Evolutionary conservation across 495 filamentous ascomycete genomes (phyloP), one percentile per base, ranked within the genome.

Genomic region (Penicillium dipodomyicola): DNA sequence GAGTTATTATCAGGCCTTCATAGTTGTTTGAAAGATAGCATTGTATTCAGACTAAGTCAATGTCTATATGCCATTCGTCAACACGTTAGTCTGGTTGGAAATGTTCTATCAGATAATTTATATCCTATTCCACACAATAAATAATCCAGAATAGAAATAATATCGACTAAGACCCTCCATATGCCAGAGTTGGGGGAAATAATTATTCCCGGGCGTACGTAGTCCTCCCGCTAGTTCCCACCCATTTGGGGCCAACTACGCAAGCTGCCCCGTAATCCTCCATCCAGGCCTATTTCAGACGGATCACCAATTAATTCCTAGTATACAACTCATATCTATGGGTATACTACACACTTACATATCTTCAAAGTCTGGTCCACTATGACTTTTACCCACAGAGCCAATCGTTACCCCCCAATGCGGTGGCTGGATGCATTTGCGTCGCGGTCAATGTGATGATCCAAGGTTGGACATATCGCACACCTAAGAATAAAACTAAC

Each of bases 211-310:
- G 15, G 35, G 51, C 11, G 23, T 63, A 60, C 60, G 60, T 65
- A 63, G 50, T 19, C 48, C 53, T 43, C 56, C 59, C 53, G 57
- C 52, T 62, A 55, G 57, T 50, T 57, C 52, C 51, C 48, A 57
- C 1, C 30, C 17, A 50, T 55, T 25, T 35, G 35, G 48, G 50
- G 20, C 56, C 30, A 63, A 55, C 54, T 57, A 64, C 65, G 65
- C 63, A 66, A 68, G 65, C 63, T 46, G 53, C 58, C 55, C 56
- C 60, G 65, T 66, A 58, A 66, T 60, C 56, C 39, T 52, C 41
- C 20, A 58, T 49, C 58, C 48, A 64, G 61, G 57, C 58, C 61
- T 52, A 59, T 61, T 52, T 8, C 15, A 3, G 27, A 39, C 59
- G 58, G 58, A 54, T n/a, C 49, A 19, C 43, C 43, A 29, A 37